Evolutionary conservation across 352 stramenopile genomes (phyloP).

Genomic region (Thalassiosira exigua): DNA sequence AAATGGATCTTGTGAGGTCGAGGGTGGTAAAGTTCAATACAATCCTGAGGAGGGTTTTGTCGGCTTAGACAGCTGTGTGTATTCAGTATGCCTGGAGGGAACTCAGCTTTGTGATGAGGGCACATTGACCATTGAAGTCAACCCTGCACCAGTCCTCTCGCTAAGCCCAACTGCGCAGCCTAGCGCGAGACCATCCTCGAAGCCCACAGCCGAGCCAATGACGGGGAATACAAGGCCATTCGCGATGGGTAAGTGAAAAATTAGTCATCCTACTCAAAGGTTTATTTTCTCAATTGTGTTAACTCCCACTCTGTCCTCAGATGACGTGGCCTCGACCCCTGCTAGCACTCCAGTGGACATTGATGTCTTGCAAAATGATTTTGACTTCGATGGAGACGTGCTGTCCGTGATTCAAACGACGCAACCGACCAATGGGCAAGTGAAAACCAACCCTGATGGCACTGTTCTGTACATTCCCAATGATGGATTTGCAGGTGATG

Average conservation of each 20-base stretch:
- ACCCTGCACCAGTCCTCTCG: too few relatives aligned
- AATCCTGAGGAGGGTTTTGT: conserved; percentile 10
- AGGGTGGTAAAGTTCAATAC: conserved; percentile 47
- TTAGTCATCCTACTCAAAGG: too few relatives aligned
- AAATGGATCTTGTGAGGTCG: conserved; percentile 41
- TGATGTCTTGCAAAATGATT: conserved; percentile 22
- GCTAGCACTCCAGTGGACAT: conserved; percentile 8
- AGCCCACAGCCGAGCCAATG: too few relatives aligned
- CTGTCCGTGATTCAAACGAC: conserved; percentile 7
- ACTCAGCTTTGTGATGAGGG: conserved; percentile 26
- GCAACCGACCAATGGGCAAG: conserved; percentile 10
- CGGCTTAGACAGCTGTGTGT: conserved; percentile 32
- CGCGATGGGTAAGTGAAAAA: conserved; percentile 8
- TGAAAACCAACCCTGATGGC: conserved; percentile 13
- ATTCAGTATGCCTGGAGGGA: conserved; percentile 30
- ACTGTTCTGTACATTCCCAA: conserved; percentile 25
- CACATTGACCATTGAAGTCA: conserved; percentile 14
- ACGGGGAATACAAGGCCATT: conserved; percentile 8
- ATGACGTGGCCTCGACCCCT: conserved; percentile 5
- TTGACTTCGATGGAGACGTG: conserved; percentile 17
- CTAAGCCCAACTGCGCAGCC: too few relatives aligned
- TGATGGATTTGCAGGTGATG: conserved; percentile 6
- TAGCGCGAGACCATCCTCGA: too few relatives aligned
- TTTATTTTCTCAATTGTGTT: conserved; percentile 10
- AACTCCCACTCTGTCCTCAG: not conserved